phyloP scores from a whole-genome alignment of 202 grass and related monocot species.

The Musa balbisiana region DNA sequence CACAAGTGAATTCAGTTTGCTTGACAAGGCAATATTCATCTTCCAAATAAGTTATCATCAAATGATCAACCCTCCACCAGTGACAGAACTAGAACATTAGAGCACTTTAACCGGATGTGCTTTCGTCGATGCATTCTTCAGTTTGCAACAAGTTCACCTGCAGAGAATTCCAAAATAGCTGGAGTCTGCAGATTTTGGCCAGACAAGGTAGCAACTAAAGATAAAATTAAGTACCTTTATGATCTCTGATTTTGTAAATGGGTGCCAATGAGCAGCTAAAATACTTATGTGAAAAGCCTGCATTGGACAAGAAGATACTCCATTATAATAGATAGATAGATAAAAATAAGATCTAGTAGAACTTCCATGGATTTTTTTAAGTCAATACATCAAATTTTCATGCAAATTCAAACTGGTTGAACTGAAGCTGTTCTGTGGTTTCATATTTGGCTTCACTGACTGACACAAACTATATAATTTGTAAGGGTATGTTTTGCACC shows the following conservation, averaged over 20 bases:
- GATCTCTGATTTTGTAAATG: slow-evolving; percentile 18
- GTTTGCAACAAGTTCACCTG: slow-evolving; percentile 13
- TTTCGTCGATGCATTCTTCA: background rate
- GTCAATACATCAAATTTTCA: background rate
- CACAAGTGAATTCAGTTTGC: no score
- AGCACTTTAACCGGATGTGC: background rate
- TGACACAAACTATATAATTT: no score
- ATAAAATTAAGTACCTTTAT: slow-evolving; percentile 3
- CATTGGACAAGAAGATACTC: background rate
- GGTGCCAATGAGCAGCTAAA: slow-evolving; percentile 13
- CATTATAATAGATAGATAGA: background rate
- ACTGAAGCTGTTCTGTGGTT: no score
- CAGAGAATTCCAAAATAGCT: background rate
- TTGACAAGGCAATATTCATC: background rate
- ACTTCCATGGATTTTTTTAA: background rate
- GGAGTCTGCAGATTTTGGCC: no score
- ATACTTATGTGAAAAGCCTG: slow-evolving; percentile 26
- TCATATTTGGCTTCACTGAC: no score
- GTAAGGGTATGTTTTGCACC: no score
- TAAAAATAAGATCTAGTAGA: background rate
- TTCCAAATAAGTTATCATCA: background rate
- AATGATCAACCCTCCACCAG: background rate
- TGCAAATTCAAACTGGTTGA: no score
- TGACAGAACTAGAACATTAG: background rate
- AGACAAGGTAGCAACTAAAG: background rate